phyloP scores from a whole-genome alignment of 2,329 filamentous ascomycete species.

The Diaporthe sp. region DNA sequence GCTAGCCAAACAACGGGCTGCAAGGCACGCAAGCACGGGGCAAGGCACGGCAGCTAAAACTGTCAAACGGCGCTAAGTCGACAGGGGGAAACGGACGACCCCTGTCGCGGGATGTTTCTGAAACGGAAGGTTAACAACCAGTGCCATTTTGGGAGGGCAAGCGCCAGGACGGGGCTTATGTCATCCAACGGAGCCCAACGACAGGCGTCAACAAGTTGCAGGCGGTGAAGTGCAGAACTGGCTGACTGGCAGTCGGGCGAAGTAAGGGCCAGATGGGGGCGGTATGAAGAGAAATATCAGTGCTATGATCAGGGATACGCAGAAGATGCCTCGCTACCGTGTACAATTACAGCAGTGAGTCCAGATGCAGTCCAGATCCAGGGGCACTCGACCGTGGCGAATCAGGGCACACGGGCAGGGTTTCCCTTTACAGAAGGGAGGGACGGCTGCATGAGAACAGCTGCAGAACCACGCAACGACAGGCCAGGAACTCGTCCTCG shows the following conservation, averaged over 20 bases:
- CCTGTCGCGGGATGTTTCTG: conserved; percentile 34
- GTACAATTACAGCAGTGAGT: background rate
- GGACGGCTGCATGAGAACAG: conserved; percentile 20
- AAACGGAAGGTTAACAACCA: conserved; percentile 23
- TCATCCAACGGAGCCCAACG: background rate
- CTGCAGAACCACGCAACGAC: conserved; percentile 20
- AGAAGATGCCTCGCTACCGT: background rate
- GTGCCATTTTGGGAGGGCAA: background rate
- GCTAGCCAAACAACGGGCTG: conserved; percentile 24
- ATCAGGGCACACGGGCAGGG: conserved; percentile 15
- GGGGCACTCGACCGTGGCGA: conserved; percentile 15
- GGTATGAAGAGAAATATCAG: background rate
- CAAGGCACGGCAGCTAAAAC: conserved; percentile 34
- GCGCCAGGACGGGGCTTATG: conserved; percentile 21
- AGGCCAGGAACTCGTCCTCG: conserved; percentile 28
- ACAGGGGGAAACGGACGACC: background rate
- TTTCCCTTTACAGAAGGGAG: background rate
- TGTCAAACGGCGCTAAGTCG: conserved; percentile 30
- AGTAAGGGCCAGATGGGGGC: background rate
- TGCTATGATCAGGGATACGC: conserved; percentile 5
- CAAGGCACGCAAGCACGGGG: conserved; percentile 16
- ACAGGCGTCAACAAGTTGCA: background rate
- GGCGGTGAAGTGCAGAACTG: background rate
- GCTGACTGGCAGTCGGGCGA: background rate
- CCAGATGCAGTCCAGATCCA: conserved; percentile 8